Evolutionary conservation across 1,284 basidiomycete genomes (phyloP).

Genomic region (Phylloporus sp.): DNA sequence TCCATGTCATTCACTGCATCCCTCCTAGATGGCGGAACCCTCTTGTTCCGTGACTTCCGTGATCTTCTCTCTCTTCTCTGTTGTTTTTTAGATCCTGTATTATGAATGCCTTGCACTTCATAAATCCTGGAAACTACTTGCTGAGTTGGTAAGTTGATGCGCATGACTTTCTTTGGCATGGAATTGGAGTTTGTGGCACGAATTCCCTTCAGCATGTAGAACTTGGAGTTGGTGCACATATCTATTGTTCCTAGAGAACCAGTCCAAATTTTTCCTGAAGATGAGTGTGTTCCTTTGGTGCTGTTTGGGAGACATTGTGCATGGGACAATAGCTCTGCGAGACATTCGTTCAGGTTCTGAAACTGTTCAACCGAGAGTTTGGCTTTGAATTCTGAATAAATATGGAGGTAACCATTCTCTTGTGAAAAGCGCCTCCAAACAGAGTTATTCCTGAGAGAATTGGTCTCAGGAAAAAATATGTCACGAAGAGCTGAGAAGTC

Average conservation of each 20-base stretch:
- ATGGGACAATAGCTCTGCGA: background rate
- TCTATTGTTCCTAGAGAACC: slow-evolving; percentile 7
- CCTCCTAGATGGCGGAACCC: slow-evolving; percentile 6
- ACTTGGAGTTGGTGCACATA: slow-evolving; percentile 9
- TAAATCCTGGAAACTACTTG: slow-evolving; percentile 11
- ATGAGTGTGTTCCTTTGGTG: background rate
- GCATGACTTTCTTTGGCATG: slow-evolving; percentile 5
- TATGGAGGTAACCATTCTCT: background rate
- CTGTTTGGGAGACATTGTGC: slow-evolving; percentile 16
- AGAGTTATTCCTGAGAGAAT: background rate
- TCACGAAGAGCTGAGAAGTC: background rate
- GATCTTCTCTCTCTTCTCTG: slow-evolving; percentile 2
- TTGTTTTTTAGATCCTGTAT: background rate
- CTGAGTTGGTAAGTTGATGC: slow-evolving; percentile 9
- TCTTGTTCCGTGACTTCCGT: slow-evolving; percentile 9
- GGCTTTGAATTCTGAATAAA: background rate
- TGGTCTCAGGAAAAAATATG: background rate
- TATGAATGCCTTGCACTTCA: slow-evolving; percentile 15
- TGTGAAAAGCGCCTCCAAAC: slow-evolving; percentile 5
- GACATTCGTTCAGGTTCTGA: background rate
- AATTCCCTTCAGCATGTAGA: slow-evolving; percentile 13
- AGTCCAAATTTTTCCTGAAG: slow-evolving; percentile 2
- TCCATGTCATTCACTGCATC: too few relatives aligned
- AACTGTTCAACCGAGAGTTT: background rate
- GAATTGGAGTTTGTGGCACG: background rate